phyloP scores from a whole-genome alignment of 345 rosid species.

The Populus alba region DNA sequence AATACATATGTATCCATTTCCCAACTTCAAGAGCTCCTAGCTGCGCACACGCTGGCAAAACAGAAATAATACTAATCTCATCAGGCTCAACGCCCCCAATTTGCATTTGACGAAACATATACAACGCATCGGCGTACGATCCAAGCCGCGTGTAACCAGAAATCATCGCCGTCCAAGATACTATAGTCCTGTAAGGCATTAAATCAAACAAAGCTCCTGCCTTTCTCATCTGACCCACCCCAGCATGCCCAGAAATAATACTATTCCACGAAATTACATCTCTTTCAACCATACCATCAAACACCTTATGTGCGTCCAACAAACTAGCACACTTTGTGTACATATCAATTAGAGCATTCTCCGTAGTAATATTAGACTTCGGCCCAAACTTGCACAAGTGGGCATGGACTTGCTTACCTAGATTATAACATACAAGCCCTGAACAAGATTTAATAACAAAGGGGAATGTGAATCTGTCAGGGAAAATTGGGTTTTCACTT shows the following conservation, averaged over 20 bases:
- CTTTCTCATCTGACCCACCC: conserved; percentile 24
- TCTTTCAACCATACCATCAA: conserved; percentile 18
- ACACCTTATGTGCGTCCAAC: conserved; percentile 8
- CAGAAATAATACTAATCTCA: conserved; percentile 20
- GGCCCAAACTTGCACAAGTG: conserved; percentile 48
- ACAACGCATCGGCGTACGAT: conserved; percentile 16
- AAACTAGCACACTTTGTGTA: conserved; percentile 39
- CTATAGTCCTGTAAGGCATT: conserved; percentile 16
- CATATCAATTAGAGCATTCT: conserved; percentile 52
- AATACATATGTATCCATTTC: conserved; percentile 21
- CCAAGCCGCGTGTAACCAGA: conserved; percentile 10
- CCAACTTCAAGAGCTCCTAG: conserved; percentile 24
- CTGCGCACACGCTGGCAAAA: conserved; percentile 23
- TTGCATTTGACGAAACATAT: conserved; percentile 22
- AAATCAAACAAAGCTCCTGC: conserved; percentile 15
- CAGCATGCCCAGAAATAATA: conserved; percentile 14
- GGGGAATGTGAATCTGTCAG: conserved; percentile 58
- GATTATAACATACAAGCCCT: conserved; percentile 23
- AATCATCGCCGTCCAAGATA: conserved; percentile 21
- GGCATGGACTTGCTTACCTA: conserved; percentile 46
- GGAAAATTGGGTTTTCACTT: conserved; percentile 22
- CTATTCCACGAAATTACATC: conserved; percentile 16
- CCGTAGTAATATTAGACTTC: conserved; percentile 29
- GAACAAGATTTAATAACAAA: conserved; percentile 50
- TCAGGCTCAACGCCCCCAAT: conserved; percentile 18